Evolutionary conservation across 371 early-diverging fungal genomes (phyloP).

Genomic region (Zychaea mexicana): DNA sequence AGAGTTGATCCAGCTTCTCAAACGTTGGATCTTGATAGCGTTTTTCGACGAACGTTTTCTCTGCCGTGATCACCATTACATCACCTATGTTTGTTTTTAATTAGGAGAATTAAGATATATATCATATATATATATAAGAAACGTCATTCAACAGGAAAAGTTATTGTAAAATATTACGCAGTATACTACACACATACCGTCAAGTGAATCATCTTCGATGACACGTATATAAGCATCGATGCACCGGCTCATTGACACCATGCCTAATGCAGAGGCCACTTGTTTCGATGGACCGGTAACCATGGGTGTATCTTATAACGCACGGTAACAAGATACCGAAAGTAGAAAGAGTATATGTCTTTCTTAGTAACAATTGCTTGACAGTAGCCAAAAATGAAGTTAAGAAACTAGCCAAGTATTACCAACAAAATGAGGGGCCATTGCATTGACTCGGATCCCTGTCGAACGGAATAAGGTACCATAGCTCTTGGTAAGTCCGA

Average conservation of each 20-base stretch:
- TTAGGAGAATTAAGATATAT: too few species aligned
- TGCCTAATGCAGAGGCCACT: slow-evolving; percentile 20
- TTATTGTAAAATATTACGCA: too few species aligned
- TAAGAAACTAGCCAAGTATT: slow-evolving; percentile 17
- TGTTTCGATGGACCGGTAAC: slow-evolving; percentile 13
- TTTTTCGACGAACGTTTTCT: slow-evolving; percentile 18
- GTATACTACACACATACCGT: slow-evolving; percentile 24
- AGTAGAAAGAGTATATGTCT: too few species aligned
- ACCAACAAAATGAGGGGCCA: slow-evolving; percentile 79
- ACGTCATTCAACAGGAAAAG: too few species aligned
- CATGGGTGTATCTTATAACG: slow-evolving; percentile 46
- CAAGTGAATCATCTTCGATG: slow-evolving; percentile 26
- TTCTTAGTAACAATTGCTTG: too few species aligned
- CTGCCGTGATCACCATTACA: slow-evolving; percentile 22
- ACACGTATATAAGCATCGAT: slow-evolving; percentile 27
- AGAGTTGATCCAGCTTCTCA: slow-evolving; percentile 25
- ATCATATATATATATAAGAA: too few species aligned
- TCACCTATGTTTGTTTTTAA: too few species aligned
- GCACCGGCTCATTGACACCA: slow-evolving; percentile 26
- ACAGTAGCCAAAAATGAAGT: background rate
- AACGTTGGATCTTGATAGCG: slow-evolving; percentile 24
- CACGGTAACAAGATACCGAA: too few species aligned
- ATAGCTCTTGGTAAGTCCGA: slow-evolving; percentile 64
- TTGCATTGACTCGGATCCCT: slow-evolving; percentile 71
- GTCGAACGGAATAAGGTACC: slow-evolving; percentile 43